Base-by-base conservation (phyloP, 2,329 filamentous ascomycete genomes). In the Trichoderma lentiforme region DNA sequence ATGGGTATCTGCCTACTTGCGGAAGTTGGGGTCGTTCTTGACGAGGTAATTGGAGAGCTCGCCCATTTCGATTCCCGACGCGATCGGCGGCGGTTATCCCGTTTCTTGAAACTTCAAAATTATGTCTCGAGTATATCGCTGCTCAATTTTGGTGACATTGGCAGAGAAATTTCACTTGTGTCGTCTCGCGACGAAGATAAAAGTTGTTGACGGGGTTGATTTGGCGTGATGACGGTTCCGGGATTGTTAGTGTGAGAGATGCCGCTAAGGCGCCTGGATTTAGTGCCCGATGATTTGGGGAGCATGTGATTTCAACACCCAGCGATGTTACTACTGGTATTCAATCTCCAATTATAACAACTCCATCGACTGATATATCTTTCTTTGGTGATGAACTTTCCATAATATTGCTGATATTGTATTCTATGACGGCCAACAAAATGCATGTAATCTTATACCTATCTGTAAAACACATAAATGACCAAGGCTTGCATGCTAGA, bases 1-100 rank as follows among this genome's bases (percentile, higher is more conserved):
- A 14, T 15, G 47, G 56, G 26, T 21, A 6, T 11, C 60, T 58
- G 57, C 80, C 66, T 79, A 89, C 88, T 83, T 88, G 77, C 86
- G 83, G 71, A 92, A 92, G 74, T 89, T 87, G 60, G 86, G 83
- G 78, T 91, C 89, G 75, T 90, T 85, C 53, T 86, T 81, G 67
- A 89, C 81, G 70, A 92, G 86, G 78, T 88, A 95, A 66, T 89
- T 86, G 60, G 93, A 85, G 71, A 95, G 89, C 77, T 92, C 89
- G 76, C 87, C 86, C 90, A 91, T 92, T 47, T 64, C 60, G 57
- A 58, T 18, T 14, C 18, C 24, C 18, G 5, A 21, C 15, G 30
- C 24, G 2, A 60, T 43, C 32, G 6, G n/a, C 57, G n/a, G 8
- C 18, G 8, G 15, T 30, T 62, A 30, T 4, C 28, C 14, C 3